phyloP scores from a whole-genome alignment of 768 basidiomycete genomes.

The Tubosaeta sp. region DNA sequence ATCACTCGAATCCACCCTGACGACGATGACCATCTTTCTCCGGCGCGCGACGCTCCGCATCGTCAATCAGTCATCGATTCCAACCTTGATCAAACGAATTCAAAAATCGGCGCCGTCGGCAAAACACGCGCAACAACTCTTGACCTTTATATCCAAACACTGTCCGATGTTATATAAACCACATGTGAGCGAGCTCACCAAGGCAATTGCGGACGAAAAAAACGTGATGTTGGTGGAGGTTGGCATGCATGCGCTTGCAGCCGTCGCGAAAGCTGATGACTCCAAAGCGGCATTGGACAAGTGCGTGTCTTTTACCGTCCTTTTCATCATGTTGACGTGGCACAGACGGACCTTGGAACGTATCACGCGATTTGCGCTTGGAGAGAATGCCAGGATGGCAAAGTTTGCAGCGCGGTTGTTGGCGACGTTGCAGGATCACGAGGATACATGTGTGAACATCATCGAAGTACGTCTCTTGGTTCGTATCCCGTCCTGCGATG shows the following conservation, averaged over 20 bases:
- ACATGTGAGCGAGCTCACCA: conserved; percentile 73
- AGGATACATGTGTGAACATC: conserved; percentile 47
- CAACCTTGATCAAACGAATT: conserved; percentile 70
- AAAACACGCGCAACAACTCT: conserved; percentile 47
- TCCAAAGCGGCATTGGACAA: conserved; percentile 58
- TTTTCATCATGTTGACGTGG: not conserved
- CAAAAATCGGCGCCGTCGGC: conserved; percentile 43
- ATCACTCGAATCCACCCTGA: conserved; percentile 50
- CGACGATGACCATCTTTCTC: conserved; percentile 69
- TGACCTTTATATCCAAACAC: conserved; percentile 68
- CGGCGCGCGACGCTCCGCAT: conserved; percentile 68
- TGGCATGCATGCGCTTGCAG: conserved; percentile 72
- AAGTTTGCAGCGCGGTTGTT: conserved; percentile 84
- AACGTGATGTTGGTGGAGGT: conserved; percentile 54
- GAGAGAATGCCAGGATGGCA: conserved; percentile 60
- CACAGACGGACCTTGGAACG: conserved; percentile 59
- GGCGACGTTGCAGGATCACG: conserved; percentile 51
- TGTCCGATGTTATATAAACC: conserved; percentile 67
- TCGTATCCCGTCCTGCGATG: no score
- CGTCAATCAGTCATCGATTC: conserved; percentile 81
- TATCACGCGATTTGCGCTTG: conserved; percentile 53
- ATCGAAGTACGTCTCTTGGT: conserved; percentile 53
- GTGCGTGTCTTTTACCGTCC: conserved; percentile 39
- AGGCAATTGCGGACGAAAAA: conserved; percentile 65
- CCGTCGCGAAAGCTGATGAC: conserved; percentile 56